Percentiles rank a stretch among this genome's conserved stretches.
Conservation (phyloP, 208 protist species). For the Wallacemonas collosoma region DNA sequence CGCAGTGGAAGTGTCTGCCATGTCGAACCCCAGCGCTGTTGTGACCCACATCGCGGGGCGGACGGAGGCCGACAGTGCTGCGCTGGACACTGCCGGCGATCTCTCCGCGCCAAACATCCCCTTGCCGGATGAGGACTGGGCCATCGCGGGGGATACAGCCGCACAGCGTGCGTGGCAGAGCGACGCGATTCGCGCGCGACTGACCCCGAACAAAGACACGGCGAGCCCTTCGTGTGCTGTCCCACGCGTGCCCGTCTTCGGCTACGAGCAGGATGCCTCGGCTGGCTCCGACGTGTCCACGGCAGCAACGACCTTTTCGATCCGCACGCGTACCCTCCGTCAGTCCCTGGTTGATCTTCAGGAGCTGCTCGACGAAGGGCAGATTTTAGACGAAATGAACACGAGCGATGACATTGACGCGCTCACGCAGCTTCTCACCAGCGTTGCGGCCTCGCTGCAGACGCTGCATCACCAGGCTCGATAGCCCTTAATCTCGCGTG, state of each 20-base stretch:
- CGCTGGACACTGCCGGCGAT: neutral
- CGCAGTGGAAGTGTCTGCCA: conserved; percentile 60
- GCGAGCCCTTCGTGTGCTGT: neutral
- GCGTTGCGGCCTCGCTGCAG: conserved; percentile 47
- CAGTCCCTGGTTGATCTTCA: conserved; percentile 52
- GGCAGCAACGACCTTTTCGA: conserved; percentile 16
- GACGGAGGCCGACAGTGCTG: neutral
- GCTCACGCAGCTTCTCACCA: conserved; percentile 31
- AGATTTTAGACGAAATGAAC: neutral
- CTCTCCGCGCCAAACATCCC: neutral
- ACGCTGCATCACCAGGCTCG: conserved; percentile 15
- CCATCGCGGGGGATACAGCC: neutral
- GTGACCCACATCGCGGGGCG: neutral
- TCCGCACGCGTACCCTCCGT: conserved; percentile 38
- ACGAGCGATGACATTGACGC: conserved; percentile 30
- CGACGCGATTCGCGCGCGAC: too few species aligned
- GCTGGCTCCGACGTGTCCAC: conserved; percentile 10
- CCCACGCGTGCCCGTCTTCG: neutral
- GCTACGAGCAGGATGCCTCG: neutral
- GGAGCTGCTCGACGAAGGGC: conserved; percentile 35
- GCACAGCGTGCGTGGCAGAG: too few species aligned
- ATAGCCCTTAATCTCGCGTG: too few species aligned
- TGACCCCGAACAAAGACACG: neutral
- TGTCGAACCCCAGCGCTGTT: conserved; percentile 29
- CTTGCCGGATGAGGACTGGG: conserved; percentile 1